phyloP scores from a whole-genome alignment of 163 green algal genomes.

The Trebouxiophyceae sp. region DNA sequence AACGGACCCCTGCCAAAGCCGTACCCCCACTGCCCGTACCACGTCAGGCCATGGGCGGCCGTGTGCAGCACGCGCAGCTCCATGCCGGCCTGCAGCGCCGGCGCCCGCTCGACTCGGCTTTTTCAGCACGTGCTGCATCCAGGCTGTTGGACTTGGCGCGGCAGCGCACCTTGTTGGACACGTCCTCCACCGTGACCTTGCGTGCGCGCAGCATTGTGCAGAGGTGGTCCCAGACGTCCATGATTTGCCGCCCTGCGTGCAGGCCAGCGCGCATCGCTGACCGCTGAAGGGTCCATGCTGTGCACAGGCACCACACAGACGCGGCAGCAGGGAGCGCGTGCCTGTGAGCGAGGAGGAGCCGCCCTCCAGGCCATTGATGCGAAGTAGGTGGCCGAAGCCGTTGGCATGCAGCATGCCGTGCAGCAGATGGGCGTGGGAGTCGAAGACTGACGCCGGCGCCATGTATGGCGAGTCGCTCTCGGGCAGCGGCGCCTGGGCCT shows the following conservation, averaged over 20 bases:
- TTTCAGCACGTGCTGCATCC: too few species aligned
- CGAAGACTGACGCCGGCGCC: slow-evolving; percentile 52
- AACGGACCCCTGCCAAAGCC: slow-evolving; percentile 79
- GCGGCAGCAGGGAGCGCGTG: too few species aligned
- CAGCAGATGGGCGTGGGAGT: slow-evolving; percentile 79
- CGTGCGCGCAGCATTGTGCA: slow-evolving; percentile 67
- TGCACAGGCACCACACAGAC: too few species aligned
- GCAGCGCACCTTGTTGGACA: slow-evolving; percentile 78
- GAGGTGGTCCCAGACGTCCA: slow-evolving; percentile 87
- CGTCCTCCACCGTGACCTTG: slow-evolving; percentile 84
- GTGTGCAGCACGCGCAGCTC: slow-evolving; percentile 84
- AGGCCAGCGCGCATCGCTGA: background rate
- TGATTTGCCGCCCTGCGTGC: slow-evolving; percentile 64
- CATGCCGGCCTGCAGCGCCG: slow-evolving; percentile 61
- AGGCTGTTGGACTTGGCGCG: too few species aligned
- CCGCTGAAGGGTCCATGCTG: too few species aligned
- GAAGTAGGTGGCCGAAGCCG: slow-evolving; percentile 89
- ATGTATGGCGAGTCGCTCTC: slow-evolving; percentile 11
- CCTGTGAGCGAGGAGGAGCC: slow-evolving; percentile 31
- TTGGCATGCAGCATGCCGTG: slow-evolving; percentile 92
- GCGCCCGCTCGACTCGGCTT: too few species aligned
- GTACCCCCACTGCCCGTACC: slow-evolving; percentile 94
- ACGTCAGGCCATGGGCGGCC: slow-evolving; percentile 65
- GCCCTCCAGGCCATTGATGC: slow-evolving; percentile 74
- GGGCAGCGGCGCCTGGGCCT: background rate